Evolutionary conservation across 2,329 filamentous ascomycete species (phyloP), one percentile per base, ranked within the genome.

Genomic region (Cryphonectria naterciae): DNA sequence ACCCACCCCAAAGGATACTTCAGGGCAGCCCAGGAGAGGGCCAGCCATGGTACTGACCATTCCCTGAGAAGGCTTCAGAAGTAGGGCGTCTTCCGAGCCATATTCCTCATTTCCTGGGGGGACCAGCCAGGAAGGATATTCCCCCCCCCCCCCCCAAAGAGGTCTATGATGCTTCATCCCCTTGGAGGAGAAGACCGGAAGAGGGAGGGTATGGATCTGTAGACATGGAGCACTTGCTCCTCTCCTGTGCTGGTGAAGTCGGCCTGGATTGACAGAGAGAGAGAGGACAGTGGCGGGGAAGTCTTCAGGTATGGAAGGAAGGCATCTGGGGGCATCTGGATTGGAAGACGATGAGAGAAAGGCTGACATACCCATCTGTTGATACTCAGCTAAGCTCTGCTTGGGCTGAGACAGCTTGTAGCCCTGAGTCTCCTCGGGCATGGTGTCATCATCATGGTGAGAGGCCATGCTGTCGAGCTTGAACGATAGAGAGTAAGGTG

Each of bases 371-470:
- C 94, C 96, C 84, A 99, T 92, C 82, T 97, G 87, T 80, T 95
- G 88, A 84, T 98, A 98, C 83, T 98, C 93, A 75, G 95, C 93
- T 79, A 99, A 88, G 77, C 93, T 97, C 89, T 98, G 97, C 91
- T 98, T 98, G 74, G 88, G 88, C 89, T 98, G 94, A 76, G 94
- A 95, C 80, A 98, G 92, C 90, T 97, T 98, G 91, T 98, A 98
- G 81, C 95, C 95, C 84, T 95, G 91, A 75, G 95, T 98, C 85
- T 92, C 88, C 85, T 96, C 93, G 74, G 94, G 92, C 82, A 92
- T 86, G 76, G 95, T 89, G 79, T 98, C 95, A 73, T 97, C 94
- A 17, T 93, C 88, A 75, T 91, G 85, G 79, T 88, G 85, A 77
- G 89, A 87, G 76, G 90, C 86, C 91, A 93, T 93, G 77, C 77